A percentile compares a stretch with the other conserved stretches of the same genome.
These are phyloP conservation scores for Sarocladium oryzae DNA, from an alignment of 2,329 filamentous ascomycete genomes.

Conservation along the genomic window DNA sequence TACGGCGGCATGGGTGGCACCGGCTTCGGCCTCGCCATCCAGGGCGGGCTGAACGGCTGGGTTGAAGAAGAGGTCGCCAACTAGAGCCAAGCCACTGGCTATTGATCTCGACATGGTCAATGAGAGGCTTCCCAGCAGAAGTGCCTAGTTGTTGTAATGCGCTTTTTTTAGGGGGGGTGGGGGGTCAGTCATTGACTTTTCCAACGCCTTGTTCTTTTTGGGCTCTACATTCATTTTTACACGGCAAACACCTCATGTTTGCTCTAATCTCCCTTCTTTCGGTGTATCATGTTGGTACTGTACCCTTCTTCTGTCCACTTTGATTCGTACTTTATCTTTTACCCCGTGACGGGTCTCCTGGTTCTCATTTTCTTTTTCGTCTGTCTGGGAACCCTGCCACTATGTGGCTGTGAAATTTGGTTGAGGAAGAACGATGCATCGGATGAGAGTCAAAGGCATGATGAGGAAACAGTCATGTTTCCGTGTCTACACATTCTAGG, in stretches of 20 bases:
- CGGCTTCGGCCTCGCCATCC: conserved; percentile 56
- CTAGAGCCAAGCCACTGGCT: conserved; percentile 23
- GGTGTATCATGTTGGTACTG: conserved; percentile 6
- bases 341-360: background rate
- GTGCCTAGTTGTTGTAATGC: conserved; percentile 7
- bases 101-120: background rate
- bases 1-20: conserved; percentile 50
- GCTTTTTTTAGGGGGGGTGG: no score
- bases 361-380: background rate
- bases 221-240: conserved; percentile 5
- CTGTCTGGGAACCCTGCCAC: conserved; percentile 1
- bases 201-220: background rate
- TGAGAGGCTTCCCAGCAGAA: conserved; percentile 4
- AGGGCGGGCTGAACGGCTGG: conserved; percentile 60
- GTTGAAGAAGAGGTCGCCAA: conserved; percentile 61
- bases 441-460: conserved; percentile 2
- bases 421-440: background rate
- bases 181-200: background rate
- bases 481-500: conserved; percentile 1
- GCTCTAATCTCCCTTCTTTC: conserved; percentile 9
- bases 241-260: background rate
- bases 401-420: background rate
- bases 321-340: background rate
- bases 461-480: background rate
- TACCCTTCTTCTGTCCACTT: background rate